Conservation (phyloP, 768 basidiomycete species). For the Russula compacta region DNA sequence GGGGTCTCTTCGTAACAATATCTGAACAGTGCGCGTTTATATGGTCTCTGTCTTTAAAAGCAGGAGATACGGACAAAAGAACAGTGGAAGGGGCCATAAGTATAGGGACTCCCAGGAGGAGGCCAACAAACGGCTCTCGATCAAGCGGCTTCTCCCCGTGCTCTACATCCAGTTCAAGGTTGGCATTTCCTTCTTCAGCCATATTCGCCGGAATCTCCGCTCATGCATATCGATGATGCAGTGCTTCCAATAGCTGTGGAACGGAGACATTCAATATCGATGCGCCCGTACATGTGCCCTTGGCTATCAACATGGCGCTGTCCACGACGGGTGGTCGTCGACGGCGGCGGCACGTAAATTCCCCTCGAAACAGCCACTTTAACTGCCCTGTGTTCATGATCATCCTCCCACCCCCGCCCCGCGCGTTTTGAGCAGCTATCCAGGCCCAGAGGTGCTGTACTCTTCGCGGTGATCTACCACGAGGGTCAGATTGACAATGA, state of each 20-base stretch:
- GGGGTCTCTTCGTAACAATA: too few species aligned
- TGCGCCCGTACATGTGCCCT: constrained; percentile 71
- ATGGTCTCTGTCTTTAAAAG: too few species aligned
- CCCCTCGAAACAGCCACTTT: not conserved
- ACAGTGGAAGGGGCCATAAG: too few species aligned
- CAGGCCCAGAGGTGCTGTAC: constrained; percentile 63
- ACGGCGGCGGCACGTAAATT: constrained; percentile 28
- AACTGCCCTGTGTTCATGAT: not conserved
- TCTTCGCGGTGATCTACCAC: constrained; percentile 90
- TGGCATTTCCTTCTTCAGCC: not conserved
- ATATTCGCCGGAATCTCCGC: not conserved
- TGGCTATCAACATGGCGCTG: constrained; percentile 78
- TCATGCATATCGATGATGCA: constrained; percentile 25
- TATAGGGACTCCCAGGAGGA: too few species aligned
- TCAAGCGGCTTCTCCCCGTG: constrained; percentile 79
- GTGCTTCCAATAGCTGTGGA: constrained; percentile 77
- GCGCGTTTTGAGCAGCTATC: constrained; percentile 28
- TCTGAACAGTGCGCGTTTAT: too few species aligned
- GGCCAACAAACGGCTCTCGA: constrained; percentile 77
- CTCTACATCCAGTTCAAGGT: constrained; percentile 96
- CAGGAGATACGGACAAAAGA: too few species aligned
- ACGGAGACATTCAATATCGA: constrained; percentile 75
- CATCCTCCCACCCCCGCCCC: not conserved
- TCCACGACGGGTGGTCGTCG: constrained; percentile 61
- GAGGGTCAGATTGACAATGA: constrained; percentile 93